A percentile compares a stretch with the other conserved stretches of the same genome.
Conservation (phyloP, 176 grass and related monocot genomes). For the Urochloa ruziziensis region DNA sequence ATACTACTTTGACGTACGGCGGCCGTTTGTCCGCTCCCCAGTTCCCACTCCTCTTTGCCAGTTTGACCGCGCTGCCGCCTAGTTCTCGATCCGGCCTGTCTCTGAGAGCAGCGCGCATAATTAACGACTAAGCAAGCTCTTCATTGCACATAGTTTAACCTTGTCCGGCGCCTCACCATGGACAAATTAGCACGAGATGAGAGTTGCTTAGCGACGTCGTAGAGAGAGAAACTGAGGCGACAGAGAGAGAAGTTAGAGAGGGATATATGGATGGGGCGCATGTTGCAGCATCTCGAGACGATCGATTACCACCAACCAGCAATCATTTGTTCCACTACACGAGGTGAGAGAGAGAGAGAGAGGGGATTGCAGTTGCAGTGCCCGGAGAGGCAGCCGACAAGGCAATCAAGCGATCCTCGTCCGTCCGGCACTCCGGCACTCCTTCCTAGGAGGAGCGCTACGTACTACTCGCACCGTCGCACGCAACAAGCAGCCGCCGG, state of each 20-base stretch:
- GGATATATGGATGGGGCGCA: not conserved
- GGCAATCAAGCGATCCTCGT: not conserved
- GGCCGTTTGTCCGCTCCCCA: not conserved
- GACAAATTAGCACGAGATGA: not conserved
- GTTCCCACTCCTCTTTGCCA: not conserved
- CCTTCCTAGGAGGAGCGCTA: not conserved
- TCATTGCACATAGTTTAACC: not conserved
- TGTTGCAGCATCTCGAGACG: slow-evolving; percentile 24
- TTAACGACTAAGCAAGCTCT: not conserved
- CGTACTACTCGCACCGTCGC: too few relatives aligned
- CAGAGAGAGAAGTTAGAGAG: not conserved
- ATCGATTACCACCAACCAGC: slow-evolving; percentile 10
- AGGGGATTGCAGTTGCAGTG: not conserved
- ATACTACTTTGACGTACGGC: not conserved
- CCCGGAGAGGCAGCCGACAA: slow-evolving; percentile 49
- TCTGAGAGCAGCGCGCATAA: not conserved
- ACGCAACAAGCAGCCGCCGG: not conserved
- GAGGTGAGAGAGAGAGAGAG: not conserved
- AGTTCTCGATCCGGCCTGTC: too few relatives aligned
- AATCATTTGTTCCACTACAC: slow-evolving; percentile 31
- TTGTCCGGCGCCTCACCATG: too few relatives aligned
- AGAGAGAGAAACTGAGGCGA: not conserved
- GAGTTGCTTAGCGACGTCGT: not conserved
- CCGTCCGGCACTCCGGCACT: not conserved
- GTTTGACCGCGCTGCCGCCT: not conserved